These are phyloP conservation scores for Alternaria panax DNA, from an alignment of 2,329 filamentous ascomycete genomes.

Conservation along the genomic window DNA sequence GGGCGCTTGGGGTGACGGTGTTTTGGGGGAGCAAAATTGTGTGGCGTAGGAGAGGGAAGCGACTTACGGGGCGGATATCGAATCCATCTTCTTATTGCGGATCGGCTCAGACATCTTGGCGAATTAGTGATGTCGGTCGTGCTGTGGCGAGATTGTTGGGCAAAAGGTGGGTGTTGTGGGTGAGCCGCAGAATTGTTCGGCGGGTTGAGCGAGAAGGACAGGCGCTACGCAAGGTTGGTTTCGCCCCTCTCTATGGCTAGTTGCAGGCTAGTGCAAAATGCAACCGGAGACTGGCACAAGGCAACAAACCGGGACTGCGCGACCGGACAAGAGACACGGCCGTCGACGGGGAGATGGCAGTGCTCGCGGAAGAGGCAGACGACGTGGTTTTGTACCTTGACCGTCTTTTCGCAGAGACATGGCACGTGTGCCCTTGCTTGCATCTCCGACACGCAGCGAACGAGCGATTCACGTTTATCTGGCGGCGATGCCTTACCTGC, in stretches of 20 bases:
- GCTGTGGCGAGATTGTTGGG: constrained; percentile 44
- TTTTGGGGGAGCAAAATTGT: constrained; percentile 29
- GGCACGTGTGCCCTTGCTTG: constrained; percentile 25
- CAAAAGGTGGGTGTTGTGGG: constrained; percentile 40
- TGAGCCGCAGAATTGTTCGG: constrained; percentile 46
- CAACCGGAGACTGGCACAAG: constrained; percentile 17
- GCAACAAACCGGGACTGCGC: constrained; percentile 22
- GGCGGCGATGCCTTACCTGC: constrained; percentile 21
- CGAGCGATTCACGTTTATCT: constrained; percentile 19
- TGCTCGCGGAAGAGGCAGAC: neutral
- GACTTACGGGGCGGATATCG: constrained; percentile 70
- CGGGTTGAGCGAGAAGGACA: constrained; percentile 38
- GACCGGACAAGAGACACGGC: neutral
- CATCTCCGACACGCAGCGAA: constrained; percentile 14
- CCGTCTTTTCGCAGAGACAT: constrained; percentile 12
- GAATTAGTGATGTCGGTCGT: constrained; percentile 34
- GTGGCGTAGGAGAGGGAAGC: constrained; percentile 32
- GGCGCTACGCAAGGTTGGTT: constrained; percentile 29
- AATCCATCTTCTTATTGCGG: constrained; percentile 70
- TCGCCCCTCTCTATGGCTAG: constrained; percentile 36
- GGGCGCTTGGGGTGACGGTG: constrained; percentile 25
- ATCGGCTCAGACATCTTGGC: constrained; percentile 71
- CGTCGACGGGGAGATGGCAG: neutral
- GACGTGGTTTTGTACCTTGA: constrained; percentile 20
- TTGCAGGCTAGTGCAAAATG: constrained; percentile 25